Conservation (phyloP, 2,329 filamentous ascomycete genomes). For the Spiromastix sp. region DNA sequence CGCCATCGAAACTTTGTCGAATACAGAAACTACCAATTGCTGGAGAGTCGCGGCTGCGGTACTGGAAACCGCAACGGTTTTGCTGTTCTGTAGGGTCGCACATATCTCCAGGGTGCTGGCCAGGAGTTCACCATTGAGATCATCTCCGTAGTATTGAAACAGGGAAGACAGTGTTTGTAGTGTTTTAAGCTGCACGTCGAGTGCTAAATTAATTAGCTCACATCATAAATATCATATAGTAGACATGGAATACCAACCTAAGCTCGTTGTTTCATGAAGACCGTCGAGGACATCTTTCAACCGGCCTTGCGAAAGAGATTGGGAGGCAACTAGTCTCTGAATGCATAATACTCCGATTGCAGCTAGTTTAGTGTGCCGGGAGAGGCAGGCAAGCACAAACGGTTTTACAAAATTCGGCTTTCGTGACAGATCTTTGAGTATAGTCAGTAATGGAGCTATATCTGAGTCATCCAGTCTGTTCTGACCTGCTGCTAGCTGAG, state of each 20-base stretch:
- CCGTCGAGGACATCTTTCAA: constrained; percentile 81
- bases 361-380: constrained; percentile 83
- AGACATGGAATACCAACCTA: constrained; percentile 43
- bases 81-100: constrained; percentile 80
- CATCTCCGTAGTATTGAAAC: constrained; percentile 77
- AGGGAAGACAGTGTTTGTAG: constrained; percentile 83
- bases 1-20: constrained; percentile 79
- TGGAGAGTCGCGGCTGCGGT: constrained; percentile 94
- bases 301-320: constrained; percentile 66
- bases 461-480: constrained; percentile 5
- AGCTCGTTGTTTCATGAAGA: constrained; percentile 65
- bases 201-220: constrained; percentile 31
- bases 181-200: constrained; percentile 94
- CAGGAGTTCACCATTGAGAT: constrained; percentile 70
- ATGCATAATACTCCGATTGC: constrained; percentile 79
- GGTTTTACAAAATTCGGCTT: constrained; percentile 79
- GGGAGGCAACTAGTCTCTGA: constrained; percentile 74
- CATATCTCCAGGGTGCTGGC: constrained; percentile 81
- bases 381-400: constrained; percentile 85
- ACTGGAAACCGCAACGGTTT: constrained; percentile 87
- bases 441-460: constrained; percentile 16
- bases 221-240: constrained; percentile 6
- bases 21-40: constrained; percentile 83
- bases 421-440: constrained; percentile 64
- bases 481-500: constrained; percentile 60